Conservation (phyloP, 2,329 filamentous ascomycete genomes). For the Diaporthe sp. region DNA sequence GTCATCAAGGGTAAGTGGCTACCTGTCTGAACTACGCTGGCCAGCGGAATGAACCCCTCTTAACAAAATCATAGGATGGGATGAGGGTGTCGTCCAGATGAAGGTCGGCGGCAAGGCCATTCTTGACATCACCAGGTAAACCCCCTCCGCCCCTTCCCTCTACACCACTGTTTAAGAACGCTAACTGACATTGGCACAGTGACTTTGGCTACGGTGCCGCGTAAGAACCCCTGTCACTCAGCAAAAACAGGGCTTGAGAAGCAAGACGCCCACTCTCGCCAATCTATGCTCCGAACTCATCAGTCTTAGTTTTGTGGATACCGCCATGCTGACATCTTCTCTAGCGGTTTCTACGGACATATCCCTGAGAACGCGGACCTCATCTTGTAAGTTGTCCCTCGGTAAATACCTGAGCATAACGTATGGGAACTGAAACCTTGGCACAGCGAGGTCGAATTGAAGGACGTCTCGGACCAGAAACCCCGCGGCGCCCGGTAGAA, state of each 20-base stretch:
- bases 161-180: background rate
- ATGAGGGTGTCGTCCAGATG: constrained; percentile 89
- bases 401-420: background rate
- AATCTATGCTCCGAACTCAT: background rate
- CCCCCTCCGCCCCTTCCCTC: too few relatives aligned
- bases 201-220: constrained; percentile 75
- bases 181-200: constrained; percentile 51
- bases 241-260: constrained; percentile 13
- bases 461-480: constrained; percentile 43
- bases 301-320: background rate
- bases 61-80: constrained; percentile 73
- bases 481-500: constrained; percentile 39
- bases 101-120: constrained; percentile 90
- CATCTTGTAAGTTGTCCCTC: constrained; percentile 79
- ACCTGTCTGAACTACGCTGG: background rate
- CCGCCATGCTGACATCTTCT: constrained; percentile 44
- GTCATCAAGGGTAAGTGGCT: constrained; percentile 83
- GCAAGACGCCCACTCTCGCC: background rate
- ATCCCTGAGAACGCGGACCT: constrained; percentile 83
- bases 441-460: constrained; percentile 52
- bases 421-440: constrained; percentile 41
- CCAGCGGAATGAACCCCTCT: constrained; percentile 14
- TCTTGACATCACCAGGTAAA: constrained; percentile 83
- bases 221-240: constrained; percentile 57
- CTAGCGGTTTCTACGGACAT: constrained; percentile 81